A percentile compares a stretch with the other conserved stretches of the same genome.
These are phyloP conservation scores for Biscogniauxia mediterranea DNA, from an alignment of 2,329 filamentous ascomycete species.

Conservation along the genomic window DNA sequence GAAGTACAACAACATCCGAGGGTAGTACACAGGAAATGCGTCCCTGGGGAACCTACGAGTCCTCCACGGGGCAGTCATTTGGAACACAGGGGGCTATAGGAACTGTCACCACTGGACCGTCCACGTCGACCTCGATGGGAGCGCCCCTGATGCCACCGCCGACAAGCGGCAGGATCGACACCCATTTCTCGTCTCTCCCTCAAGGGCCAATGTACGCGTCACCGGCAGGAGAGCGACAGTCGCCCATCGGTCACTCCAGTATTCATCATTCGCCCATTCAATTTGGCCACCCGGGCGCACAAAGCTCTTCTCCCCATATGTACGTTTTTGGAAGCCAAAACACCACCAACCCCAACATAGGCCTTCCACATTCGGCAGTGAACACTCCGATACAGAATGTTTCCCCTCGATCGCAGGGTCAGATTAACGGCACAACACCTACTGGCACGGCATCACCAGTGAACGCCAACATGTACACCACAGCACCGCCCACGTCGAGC, in stretches of 20 bases:
- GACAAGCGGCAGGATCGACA: constrained; percentile 27
- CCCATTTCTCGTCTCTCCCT: constrained; percentile 27
- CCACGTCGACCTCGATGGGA: constrained; percentile 24
- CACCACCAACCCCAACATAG: neutral
- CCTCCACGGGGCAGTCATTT: constrained; percentile 20
- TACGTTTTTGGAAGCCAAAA: constrained; percentile 27
- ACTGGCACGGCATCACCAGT: constrained; percentile 29
- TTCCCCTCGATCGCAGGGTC: constrained; percentile 27
- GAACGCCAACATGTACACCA: constrained; percentile 29
- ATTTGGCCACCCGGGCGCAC: constrained; percentile 22
- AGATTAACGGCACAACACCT: constrained; percentile 21
- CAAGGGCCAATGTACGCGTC: constrained; percentile 24
- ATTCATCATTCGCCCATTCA: constrained; percentile 29
- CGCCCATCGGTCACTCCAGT: constrained; percentile 28
- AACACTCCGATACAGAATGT: constrained; percentile 26
- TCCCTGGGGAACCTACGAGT: constrained; percentile 24
- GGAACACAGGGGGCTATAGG: constrained; percentile 21
- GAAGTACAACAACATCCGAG: constrained; percentile 23
- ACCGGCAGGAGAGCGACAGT: constrained; percentile 26
- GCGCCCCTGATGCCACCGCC: constrained; percentile 31
- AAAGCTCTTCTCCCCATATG: constrained; percentile 22
- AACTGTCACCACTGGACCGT: constrained; percentile 26
- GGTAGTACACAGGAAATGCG: constrained; percentile 26
- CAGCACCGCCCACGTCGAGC: constrained; percentile 27
- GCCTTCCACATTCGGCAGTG: constrained; percentile 21